These are phyloP conservation scores for Nitzschia palea DNA, from an alignment of 108 stramenopile genomes.

Conservation along the genomic window DNA sequence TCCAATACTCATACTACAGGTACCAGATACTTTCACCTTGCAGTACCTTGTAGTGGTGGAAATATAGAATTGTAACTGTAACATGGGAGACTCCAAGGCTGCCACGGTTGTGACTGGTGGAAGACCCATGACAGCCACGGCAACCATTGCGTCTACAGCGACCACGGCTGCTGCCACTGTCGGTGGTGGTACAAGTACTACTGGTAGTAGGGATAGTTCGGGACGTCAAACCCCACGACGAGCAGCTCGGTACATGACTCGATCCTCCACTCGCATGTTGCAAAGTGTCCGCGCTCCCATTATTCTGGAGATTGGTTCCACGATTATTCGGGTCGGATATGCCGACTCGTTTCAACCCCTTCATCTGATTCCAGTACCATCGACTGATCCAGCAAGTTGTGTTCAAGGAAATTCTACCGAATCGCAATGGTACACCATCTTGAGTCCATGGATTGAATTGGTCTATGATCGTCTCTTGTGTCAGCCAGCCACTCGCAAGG, in stretches of 20 bases:
- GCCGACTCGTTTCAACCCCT: constrained; percentile 29
- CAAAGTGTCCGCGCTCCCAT: constrained; percentile 28
- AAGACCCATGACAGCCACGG: too few relatives aligned
- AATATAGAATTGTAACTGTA: too few relatives aligned
- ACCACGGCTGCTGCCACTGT: too few relatives aligned
- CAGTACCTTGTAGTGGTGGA: too few relatives aligned
- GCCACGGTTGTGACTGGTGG: too few relatives aligned
- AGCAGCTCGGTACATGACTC: not conserved
- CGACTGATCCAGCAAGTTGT: constrained; percentile 2
- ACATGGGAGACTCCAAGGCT: too few relatives aligned
- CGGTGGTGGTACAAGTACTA: too few relatives aligned
- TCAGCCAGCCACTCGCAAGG: constrained; percentile 32
- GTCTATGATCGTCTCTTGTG: constrained; percentile 41
- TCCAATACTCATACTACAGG: too few relatives aligned
- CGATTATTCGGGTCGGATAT: constrained; percentile 32
- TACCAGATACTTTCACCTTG: too few relatives aligned
- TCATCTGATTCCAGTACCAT: constrained; percentile 15
- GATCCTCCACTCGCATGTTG: not conserved
- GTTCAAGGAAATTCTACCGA: constrained; percentile 11
- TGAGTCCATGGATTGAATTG: constrained; percentile 24
- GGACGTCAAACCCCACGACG: too few relatives aligned
- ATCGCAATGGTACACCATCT: constrained; percentile 27
- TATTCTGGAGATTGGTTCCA: constrained; percentile 31
- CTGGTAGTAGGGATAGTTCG: too few relatives aligned
- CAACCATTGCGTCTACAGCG: too few relatives aligned